These are phyloP conservation scores for Globisporangium splendens DNA, from an alignment of 352 stramenopile species.

Conservation along the genomic window DNA sequence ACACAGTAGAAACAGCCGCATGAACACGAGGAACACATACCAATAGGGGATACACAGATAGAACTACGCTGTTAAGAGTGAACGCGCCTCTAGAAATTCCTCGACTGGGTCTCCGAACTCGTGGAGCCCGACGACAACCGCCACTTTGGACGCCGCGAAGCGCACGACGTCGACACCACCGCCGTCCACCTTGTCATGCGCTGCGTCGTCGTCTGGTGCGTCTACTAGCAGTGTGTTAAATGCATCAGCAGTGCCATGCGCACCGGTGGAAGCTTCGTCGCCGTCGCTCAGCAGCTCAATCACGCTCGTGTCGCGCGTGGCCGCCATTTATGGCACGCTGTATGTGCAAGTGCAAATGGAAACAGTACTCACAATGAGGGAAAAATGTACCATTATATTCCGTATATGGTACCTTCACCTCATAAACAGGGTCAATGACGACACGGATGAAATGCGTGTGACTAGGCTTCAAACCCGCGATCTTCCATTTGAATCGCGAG, in stretches of 20 bases:
- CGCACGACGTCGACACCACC: constrained; percentile 25
- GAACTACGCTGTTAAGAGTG: too few relatives aligned
- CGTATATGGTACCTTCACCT: too few relatives aligned
- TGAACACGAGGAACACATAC: not conserved
- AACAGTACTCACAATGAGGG: too few relatives aligned
- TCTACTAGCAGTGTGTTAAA: not conserved
- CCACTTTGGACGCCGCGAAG: constrained; percentile 71
- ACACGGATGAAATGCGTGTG: too few relatives aligned
- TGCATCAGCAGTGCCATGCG: not conserved
- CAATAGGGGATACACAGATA: not conserved
- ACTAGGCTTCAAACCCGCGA: not conserved
- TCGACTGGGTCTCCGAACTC: constrained; percentile 61
- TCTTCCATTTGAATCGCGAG: not conserved
- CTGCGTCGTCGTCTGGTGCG: not conserved
- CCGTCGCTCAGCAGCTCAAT: too few relatives aligned
- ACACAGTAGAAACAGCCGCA: not conserved
- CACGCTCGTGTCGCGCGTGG: too few relatives aligned
- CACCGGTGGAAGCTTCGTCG: too few relatives aligned
- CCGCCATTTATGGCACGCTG: too few relatives aligned
- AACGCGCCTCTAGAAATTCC: constrained; percentile 34
- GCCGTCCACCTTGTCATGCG: not conserved
- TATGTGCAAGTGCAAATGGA: too few relatives aligned
- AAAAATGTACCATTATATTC: too few relatives aligned
- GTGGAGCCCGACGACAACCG: constrained; percentile 62
- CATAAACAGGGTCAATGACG: too few relatives aligned